Evolutionary conservation across 345 rosid genomes (phyloP), one percentile per base, ranked within the genome.

Genomic region (Citrus sinensis): DNA sequence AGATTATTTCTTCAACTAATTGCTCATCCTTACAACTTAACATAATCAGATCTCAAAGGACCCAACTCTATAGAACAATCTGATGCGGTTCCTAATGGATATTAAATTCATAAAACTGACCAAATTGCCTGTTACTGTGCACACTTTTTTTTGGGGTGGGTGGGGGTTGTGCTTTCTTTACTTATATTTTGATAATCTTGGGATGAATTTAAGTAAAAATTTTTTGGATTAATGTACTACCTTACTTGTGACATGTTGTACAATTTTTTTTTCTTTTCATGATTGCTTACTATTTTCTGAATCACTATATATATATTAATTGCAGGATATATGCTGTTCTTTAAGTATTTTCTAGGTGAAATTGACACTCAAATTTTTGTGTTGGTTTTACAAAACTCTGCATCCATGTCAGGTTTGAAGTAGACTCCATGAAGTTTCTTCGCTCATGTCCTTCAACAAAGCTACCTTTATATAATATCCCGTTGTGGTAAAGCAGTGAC

Each of bases 341-440:
- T 71, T 69, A 73, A 79, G 78, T 72, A 71, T 42, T 66, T 81
- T 59, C 76, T 66, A 76, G 71, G 51, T 60, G 56, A 82, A 39
- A 69, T 32, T 51, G 76, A 19, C n/a, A 30, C 22, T 71, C 60
- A 10, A 58, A 76, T 78, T 73, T 54, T 67, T 30, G 73, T 76
- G 39, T 80, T 83, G 58, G 70, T 59, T 60, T 77, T 70, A 25
- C 51, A 68, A 65, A 58, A 51, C 29, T 56, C 70, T 60, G 69
- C 74, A 30, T 80, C 82, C 63, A 76, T 82, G 82, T 77, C 90
- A 88, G 89, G 89, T 83, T 73, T 78, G 71, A 76, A 42, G 59
- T 76, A 13, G 59, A 25, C 42, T 71, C n/a, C 29, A 30, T 19
- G 22, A 78, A 69, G 25, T 69, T 69, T n/a, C 27, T 76, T 70